Base-by-base conservation (phyloP, 2,329 filamentous ascomycete genomes). In the Cryphonectria naterciae region DNA sequence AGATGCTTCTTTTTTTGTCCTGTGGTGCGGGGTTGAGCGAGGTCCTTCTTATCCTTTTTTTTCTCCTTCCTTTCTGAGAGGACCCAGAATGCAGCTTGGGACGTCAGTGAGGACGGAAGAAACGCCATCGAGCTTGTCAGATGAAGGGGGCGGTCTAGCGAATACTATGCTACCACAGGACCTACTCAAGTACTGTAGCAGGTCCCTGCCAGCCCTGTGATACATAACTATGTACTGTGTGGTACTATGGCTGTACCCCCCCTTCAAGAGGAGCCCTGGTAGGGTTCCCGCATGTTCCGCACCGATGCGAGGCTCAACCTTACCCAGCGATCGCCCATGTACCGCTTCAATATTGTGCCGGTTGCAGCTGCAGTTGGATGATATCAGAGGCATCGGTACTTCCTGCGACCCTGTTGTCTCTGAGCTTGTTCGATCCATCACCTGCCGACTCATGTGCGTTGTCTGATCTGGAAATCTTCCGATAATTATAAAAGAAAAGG, bases 251-350 rank as follows among this genome's bases (percentile, higher is more conserved):
- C 25, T 15, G 11, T 28, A 28, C 15, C 10, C n/a, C 49, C 22
- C 52, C 52, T 25, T 32, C 54, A 4, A 19, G 58, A 70, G 69
- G 69, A 32, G 52, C 41, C 41, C 49, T 17, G 58, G 60, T 65
- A 66, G n/a, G 41, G 25, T 28, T 17, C 46, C 37, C 8, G 63
- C 54, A 28, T 49, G 54, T 68, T 25, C 58, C 63, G 69, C 65
- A 54, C 28, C 25, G 54, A 58, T 32, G 54, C 69, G 69, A 71
- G 69, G 60, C 69, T 71, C 69, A 71, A 71, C 62, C 64, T 66
- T 62, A 69, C 61, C 69, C 52, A 66, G 61, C 37, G 37, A 66
- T 68, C 41, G 58, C 46, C 46, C 46, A 10, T 49, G 54, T 58
- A 58, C 54, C 54, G 54, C 54, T 58, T 58, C 61, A 28, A 62